These are phyloP conservation scores for Litchi chinensis DNA, from an alignment of 345 rosid genomes.

Conservation along the genomic window DNA sequence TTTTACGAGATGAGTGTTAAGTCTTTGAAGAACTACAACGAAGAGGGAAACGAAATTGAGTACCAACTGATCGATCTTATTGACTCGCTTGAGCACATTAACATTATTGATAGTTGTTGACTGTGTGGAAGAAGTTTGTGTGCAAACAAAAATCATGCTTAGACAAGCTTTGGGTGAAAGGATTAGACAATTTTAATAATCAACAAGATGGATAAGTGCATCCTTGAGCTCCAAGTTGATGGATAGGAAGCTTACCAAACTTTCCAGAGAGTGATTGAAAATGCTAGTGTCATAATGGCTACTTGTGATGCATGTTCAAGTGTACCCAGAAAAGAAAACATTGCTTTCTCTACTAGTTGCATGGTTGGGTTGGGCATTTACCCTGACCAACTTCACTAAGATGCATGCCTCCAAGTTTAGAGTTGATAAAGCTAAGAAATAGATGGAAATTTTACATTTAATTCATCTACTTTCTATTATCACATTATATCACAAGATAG, in stretches of 20 bases:
- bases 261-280: constrained; percentile 76
- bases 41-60: constrained; percentile 64
- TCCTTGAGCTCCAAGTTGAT: constrained; percentile 86
- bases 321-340: constrained; percentile 80
- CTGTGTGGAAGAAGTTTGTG: constrained; percentile 84
- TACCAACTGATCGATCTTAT: constrained; percentile 72
- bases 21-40: constrained; percentile 54
- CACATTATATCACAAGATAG: too few species aligned
- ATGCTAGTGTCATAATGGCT: constrained; percentile 84
- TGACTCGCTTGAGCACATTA: constrained; percentile 82
- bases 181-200: constrained; percentile 78
- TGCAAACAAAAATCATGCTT: constrained; percentile 80
- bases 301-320: constrained; percentile 81
- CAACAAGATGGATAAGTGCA: constrained; percentile 90
- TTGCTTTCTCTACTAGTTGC: constrained; percentile 84
- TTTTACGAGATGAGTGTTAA: constrained; percentile 64
- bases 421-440: constrained; percentile 60
- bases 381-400: constrained; percentile 72
- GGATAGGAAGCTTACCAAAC: constrained; percentile 90
- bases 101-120: constrained; percentile 86
- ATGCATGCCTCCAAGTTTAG: constrained; percentile 91
- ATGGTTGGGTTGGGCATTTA: constrained; percentile 72
- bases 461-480: too few species aligned
- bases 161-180: constrained; percentile 90
- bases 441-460: too few species aligned